Evolutionary conservation across 345 rosid species (phyloP), one percentile per base, ranked within the genome.

Genomic region (Trapa incisa): DNA sequence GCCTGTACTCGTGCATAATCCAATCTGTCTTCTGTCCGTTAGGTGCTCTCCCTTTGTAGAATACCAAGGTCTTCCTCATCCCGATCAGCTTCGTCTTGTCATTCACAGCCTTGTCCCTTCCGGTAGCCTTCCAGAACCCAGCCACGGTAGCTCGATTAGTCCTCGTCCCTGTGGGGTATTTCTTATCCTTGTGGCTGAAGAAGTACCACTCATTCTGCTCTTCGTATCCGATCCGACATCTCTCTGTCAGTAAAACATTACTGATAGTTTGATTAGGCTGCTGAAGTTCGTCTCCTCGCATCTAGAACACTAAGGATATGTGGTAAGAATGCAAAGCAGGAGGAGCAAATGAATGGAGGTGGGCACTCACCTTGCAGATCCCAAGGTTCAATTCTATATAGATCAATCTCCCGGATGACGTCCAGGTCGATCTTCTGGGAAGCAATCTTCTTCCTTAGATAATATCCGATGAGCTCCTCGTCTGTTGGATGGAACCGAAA

Each of bases 31-130:
- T 94, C 73, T 88, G 99, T 3, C 99, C 99, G 81, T 91, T 90
- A 1, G 99, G 99, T 8, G 99, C 99, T 87, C 99, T 81, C 74
- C 99, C 99, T 81, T 84, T 85, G 83, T 94, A 94, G 85, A 94
- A 94, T 0, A 94, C 99, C 43, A 94, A 94, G 48, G 99, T 94
- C 80, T 94, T 94, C 71, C 99, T 84, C 99, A 94, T 91, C 13
- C 99, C 99, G 17, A 94, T 88, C 61, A 91, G 89, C 75, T 86
- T 94, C n/a, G 80, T 71, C 75, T 90, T 94, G 75, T 90, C 92
- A 65, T 85, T 88, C 8, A 94, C 89, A 15, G 96, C 89, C 73
- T 94, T 94, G 82, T 94, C 99, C 73, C 99, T 71, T 32, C 98
- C 98, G 0, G 98, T 90, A 15, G 98, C 98, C 76, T 93, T 93